These are phyloP conservation scores for Lentithecium fluviatile DNA, from an alignment of 495 filamentous ascomycete genomes.

Conservation along the genomic window DNA sequence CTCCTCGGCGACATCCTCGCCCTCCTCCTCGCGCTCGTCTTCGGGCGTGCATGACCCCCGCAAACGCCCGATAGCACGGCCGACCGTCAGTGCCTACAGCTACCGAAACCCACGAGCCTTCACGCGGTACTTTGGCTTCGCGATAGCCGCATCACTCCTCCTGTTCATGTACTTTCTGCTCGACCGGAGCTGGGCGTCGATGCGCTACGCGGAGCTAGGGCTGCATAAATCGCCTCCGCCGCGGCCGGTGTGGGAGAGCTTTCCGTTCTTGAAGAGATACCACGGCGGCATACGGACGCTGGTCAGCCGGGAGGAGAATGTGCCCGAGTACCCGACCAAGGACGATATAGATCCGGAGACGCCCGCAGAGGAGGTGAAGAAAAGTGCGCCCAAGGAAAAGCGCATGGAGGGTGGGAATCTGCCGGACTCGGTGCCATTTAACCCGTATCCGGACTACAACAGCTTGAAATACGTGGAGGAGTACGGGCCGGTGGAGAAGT, in stretches of 20 bases:
- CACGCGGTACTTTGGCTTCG: slow-evolving; percentile 66
- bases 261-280: slow-evolving; percentile 78
- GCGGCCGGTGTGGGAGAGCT: slow-evolving; percentile 76
- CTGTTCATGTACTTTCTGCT: slow-evolving; percentile 71
- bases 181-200: slow-evolving; percentile 66
- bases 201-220: slow-evolving; percentile 58
- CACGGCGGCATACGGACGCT: slow-evolving; percentile 75
- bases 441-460: slow-evolving; percentile 67
- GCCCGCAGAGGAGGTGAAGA: slow-evolving; percentile 43
- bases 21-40: slow-evolving; percentile 22
- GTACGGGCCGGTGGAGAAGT: slow-evolving; percentile 66
- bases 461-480: slow-evolving; percentile 58
- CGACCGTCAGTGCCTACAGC: slow-evolving; percentile 36
- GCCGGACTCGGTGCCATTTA: slow-evolving; percentile 60
- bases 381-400: slow-evolving; percentile 18
- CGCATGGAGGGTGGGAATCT: slow-evolving; percentile 26
- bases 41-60: slow-evolving; percentile 20
- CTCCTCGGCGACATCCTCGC: slow-evolving; percentile 26
- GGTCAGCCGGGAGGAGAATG: slow-evolving; percentile 58
- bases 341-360: slow-evolving; percentile 36
- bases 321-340: slow-evolving; percentile 73
- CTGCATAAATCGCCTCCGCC: slow-evolving; percentile 53
- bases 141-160: slow-evolving; percentile 64
- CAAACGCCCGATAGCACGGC: slow-evolving; percentile 16
- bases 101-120: slow-evolving; percentile 35